phyloP scores from a whole-genome alignment of 768 basidiomycete genomes.

The Phanerochaete carnosa region DNA sequence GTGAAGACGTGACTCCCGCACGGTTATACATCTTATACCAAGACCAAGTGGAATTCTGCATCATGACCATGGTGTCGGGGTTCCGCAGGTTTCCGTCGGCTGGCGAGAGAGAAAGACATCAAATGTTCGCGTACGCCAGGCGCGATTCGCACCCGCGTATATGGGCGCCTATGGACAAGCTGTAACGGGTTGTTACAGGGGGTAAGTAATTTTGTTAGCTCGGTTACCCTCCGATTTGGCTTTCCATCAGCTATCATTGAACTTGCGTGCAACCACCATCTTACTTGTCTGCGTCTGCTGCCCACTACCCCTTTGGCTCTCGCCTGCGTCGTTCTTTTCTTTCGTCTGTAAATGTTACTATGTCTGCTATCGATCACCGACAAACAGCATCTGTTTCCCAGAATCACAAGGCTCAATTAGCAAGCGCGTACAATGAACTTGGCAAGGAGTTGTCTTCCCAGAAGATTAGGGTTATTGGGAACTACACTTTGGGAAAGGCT shows the following conservation, averaged over 20 bases:
- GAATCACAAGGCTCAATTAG: constrained; percentile 86
- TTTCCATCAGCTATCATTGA: neutral
- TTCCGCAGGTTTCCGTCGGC: neutral
- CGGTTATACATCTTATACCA: neutral
- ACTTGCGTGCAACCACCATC: constrained; percentile 6
- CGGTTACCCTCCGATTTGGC: neutral
- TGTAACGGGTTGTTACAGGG: neutral
- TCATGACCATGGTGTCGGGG: neutral
- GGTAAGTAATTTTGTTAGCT: neutral
- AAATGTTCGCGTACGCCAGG: too few relatives aligned
- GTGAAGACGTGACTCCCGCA: neutral
- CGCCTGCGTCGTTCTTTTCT: constrained; percentile 21
- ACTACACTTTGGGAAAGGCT: constrained; percentile 89
- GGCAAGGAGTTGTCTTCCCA: constrained; percentile 92
- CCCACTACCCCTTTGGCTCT: constrained; percentile 1
- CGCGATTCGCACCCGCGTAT: too few relatives aligned
- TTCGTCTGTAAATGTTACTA: constrained; percentile 24
- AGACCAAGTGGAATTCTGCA: neutral
- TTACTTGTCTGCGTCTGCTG: neutral
- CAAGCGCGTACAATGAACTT: constrained; percentile 94
- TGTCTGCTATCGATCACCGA: constrained; percentile 24
- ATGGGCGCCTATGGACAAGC: too few relatives aligned
- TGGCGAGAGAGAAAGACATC: neutral
- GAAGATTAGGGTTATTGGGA: constrained; percentile 89
- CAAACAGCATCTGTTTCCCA: constrained; percentile 31